Evolutionary conservation across 2,329 filamentous ascomycete genomes (phyloP).

Genomic region (Hymenoscyphus repandus): DNA sequence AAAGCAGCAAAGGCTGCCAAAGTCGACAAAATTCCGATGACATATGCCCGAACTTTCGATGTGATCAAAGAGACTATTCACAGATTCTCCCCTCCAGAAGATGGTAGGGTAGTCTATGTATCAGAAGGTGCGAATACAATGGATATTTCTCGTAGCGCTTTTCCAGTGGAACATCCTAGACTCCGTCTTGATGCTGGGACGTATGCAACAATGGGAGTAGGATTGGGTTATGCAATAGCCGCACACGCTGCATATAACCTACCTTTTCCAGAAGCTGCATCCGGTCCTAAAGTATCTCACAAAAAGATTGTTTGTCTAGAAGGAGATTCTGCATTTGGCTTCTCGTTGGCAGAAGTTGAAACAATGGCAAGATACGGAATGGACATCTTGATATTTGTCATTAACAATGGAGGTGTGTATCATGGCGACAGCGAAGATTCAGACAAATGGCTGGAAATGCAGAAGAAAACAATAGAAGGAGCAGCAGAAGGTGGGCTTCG

Average conservation of each 20-base stretch:
- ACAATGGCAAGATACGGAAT: slow-evolving; percentile 51
- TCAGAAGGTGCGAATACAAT: slow-evolving; percentile 57
- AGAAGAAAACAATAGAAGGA: slow-evolving; percentile 33
- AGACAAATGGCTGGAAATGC: slow-evolving; percentile 40
- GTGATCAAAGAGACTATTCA: slow-evolving; percentile 47
- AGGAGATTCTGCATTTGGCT: slow-evolving; percentile 51
- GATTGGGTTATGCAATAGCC: slow-evolving; percentile 51
- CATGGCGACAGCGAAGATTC: slow-evolving; percentile 37
- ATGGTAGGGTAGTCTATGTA: slow-evolving; percentile 48
- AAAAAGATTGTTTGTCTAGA: slow-evolving; percentile 54
- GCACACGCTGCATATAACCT: slow-evolving; percentile 51
- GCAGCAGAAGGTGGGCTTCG: slow-evolving; percentile 35
- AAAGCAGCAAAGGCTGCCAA: slow-evolving; percentile 39
- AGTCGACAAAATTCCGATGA: slow-evolving; percentile 38
- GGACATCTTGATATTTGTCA: slow-evolving; percentile 49
- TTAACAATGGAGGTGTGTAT: slow-evolving; percentile 50
- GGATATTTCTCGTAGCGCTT: slow-evolving; percentile 53
- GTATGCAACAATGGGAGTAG: slow-evolving; percentile 55
- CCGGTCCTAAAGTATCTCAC: slow-evolving; percentile 20
- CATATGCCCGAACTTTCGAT: slow-evolving; percentile 46
- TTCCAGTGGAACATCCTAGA: slow-evolving; percentile 48
- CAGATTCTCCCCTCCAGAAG: slow-evolving; percentile 37
- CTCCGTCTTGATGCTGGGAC: slow-evolving; percentile 53
- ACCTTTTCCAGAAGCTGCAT: slow-evolving; percentile 31
- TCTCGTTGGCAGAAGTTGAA: slow-evolving; percentile 50